These are phyloP conservation scores for Geranium rotundifolium DNA, from an alignment of 345 rosid genomes.

Conservation along the genomic window DNA sequence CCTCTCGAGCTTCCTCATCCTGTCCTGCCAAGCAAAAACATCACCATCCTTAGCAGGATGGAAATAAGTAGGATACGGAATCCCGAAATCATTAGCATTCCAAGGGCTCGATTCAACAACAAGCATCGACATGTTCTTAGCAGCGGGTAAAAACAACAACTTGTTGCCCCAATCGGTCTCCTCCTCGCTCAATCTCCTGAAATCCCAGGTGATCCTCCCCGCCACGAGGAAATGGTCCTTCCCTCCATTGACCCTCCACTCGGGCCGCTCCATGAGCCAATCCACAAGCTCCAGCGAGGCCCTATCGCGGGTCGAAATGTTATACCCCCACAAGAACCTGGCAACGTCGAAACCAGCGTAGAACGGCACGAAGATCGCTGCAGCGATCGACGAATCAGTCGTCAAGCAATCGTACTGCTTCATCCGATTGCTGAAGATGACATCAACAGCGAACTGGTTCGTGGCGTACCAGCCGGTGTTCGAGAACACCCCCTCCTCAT, in stretches of 20 bases:
- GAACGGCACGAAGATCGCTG: constrained; percentile 79
- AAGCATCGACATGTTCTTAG: constrained; percentile 85
- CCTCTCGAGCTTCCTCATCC: constrained; percentile 72
- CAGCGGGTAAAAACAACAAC: constrained; percentile 75
- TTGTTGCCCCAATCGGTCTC: constrained; percentile 86
- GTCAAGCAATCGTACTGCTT: constrained; percentile 84
- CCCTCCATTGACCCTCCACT: constrained; percentile 78
- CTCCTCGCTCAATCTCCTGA: constrained; percentile 61
- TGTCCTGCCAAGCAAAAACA: constrained; percentile 66
- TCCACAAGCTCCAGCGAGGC: constrained; percentile 75
- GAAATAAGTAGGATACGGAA: constrained; percentile 81
- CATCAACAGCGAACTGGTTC: constrained; percentile 80
- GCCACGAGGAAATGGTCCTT: constrained; percentile 88
- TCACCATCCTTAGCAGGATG: constrained; percentile 79
- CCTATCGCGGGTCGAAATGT: constrained; percentile 61
- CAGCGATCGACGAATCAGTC: constrained; percentile 67
- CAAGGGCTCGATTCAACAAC: constrained; percentile 94
- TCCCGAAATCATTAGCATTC: constrained; percentile 85
- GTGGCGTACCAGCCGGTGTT: constrained; percentile 81
- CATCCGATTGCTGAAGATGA: constrained; percentile 74
- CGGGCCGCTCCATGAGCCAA: constrained; percentile 78
- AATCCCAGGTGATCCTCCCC: constrained; percentile 92
- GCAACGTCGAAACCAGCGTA: constrained; percentile 86
- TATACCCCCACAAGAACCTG: constrained; percentile 75
- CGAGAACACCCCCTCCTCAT: constrained; percentile 68